These are phyloP conservation scores for Daldinia caldariorum DNA, from an alignment of 495 filamentous ascomycete species.

Conservation along the genomic window DNA sequence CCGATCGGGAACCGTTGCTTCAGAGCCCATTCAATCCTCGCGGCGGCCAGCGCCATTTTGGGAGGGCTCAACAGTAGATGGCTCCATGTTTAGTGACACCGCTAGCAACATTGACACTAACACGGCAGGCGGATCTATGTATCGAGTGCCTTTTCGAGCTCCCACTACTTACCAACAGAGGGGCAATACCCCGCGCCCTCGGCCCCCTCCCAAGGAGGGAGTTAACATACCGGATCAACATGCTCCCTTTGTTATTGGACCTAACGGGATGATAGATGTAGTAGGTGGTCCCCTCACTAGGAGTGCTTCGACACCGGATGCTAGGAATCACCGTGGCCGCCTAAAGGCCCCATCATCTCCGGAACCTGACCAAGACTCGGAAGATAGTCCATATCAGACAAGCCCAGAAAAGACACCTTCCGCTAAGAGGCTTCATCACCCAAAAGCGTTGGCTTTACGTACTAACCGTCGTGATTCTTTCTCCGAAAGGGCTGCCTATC, in stretches of 20 bases:
- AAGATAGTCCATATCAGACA: slow-evolving; percentile 43
- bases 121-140: slow-evolving; percentile 32
- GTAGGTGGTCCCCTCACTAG: slow-evolving; percentile 44
- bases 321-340: slow-evolving; percentile 40
- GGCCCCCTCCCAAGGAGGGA: slow-evolving; percentile 26
- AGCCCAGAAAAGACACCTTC: slow-evolving; percentile 48
- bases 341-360: slow-evolving; percentile 37
- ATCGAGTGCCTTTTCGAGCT: slow-evolving; percentile 38
- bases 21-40: slow-evolving; percentile 42
- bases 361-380: slow-evolving; percentile 42
- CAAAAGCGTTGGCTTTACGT: slow-evolving; percentile 37
- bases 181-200: slow-evolving; percentile 42
- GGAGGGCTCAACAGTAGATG: slow-evolving; percentile 48
- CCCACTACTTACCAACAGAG: slow-evolving; percentile 35
- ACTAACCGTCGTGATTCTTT: slow-evolving; percentile 43
- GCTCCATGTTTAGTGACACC: slow-evolving; percentile 48
- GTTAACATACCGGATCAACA: slow-evolving; percentile 30
- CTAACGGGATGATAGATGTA: slow-evolving; percentile 46
- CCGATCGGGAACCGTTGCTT: slow-evolving; percentile 36
- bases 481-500: slow-evolving; percentile 38
- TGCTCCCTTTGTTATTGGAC: slow-evolving; percentile 44
- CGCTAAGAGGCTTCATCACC: slow-evolving; percentile 44
- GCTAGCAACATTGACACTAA: slow-evolving; percentile 47
- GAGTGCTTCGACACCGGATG: slow-evolving; percentile 48
- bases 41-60: slow-evolving; percentile 43